These are phyloP conservation scores for Phyllosticta paracitricarpa DNA, from an alignment of 2,329 filamentous ascomycete genomes.

Conservation along the genomic window DNA sequence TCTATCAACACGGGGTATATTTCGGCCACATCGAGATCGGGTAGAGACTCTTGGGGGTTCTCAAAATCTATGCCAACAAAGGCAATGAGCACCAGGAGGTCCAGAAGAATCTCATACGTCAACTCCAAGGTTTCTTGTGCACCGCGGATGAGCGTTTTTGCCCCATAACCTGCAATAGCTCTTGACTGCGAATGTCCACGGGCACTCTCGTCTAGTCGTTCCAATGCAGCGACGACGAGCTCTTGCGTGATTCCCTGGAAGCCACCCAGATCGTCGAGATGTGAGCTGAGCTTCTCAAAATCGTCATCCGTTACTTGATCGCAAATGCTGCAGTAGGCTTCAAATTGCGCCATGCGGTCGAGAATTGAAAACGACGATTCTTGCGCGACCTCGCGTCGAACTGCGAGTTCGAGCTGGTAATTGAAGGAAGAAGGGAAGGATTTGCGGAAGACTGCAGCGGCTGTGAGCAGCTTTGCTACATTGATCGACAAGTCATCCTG, in stretches of 20 bases:
- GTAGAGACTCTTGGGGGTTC: constrained; percentile 54
- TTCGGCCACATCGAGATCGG: constrained; percentile 50
- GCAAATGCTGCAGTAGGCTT: constrained; percentile 67
- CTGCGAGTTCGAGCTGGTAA: constrained; percentile 55
- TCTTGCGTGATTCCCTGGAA: constrained; percentile 40
- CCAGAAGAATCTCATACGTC: constrained; percentile 65
- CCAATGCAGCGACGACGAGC: constrained; percentile 41
- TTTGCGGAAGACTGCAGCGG: constrained; percentile 60
- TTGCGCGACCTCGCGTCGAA: constrained; percentile 65
- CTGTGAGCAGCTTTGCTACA: constrained; percentile 54
- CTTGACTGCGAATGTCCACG: constrained; percentile 31
- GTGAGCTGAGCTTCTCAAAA: constrained; percentile 57
- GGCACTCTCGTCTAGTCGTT: constrained; percentile 34
- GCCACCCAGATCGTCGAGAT: constrained; percentile 57
- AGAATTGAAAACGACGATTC: constrained; percentile 49
- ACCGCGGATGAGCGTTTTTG: constrained; percentile 62
- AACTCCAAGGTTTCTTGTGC: constrained; percentile 68
- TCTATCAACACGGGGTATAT: constrained; percentile 57
- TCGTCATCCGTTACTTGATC: constrained; percentile 76
- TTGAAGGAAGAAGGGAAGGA: constrained; percentile 60
- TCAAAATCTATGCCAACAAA: constrained; percentile 81
- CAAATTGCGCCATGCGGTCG: constrained; percentile 68
- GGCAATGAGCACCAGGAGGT: constrained; percentile 70
- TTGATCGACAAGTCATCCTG: constrained; percentile 45
- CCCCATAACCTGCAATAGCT: constrained; percentile 63